phyloP scores from a whole-genome alignment of 305 asterid genomes.

The Plantago rigida region DNA sequence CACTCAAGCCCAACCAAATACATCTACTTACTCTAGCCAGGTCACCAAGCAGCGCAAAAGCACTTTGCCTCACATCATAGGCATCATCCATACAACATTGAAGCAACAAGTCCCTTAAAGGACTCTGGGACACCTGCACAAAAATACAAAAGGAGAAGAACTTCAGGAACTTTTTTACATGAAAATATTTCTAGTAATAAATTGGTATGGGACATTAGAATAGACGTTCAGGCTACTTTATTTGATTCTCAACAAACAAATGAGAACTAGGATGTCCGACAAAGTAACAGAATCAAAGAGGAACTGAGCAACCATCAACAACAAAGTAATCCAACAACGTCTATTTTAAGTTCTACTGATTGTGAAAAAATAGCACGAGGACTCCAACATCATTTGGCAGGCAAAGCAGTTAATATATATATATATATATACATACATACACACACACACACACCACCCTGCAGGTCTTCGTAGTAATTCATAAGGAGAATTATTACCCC shows the following conservation, averaged over 20 bases:
- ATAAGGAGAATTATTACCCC: too few relatives aligned
- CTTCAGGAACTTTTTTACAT: not conserved
- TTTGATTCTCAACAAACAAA: not conserved
- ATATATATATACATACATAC: too few relatives aligned
- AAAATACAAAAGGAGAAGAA: constrained; percentile 13
- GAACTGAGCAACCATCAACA: too few relatives aligned
- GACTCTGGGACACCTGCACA: constrained; percentile 78
- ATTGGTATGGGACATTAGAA: not conserved
- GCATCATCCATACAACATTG: constrained; percentile 96
- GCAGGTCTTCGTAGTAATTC: too few relatives aligned
- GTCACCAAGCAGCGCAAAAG: constrained; percentile 97
- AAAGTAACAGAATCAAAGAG: too few relatives aligned
- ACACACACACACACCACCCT: too few relatives aligned
- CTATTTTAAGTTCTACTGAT: too few relatives aligned
- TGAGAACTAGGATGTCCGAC: not conserved
- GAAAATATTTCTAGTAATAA: not conserved
- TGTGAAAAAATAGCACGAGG: too few relatives aligned
- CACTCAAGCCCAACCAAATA: constrained; percentile 7
- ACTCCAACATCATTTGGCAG: too few relatives aligned
- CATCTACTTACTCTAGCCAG: constrained; percentile 75
- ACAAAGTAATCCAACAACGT: too few relatives aligned
- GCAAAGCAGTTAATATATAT: too few relatives aligned
- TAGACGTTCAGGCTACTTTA: not conserved
- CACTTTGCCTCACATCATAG: constrained; percentile 88
- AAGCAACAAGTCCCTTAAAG: constrained; percentile 80